phyloP scores from a whole-genome alignment of 2,329 filamentous ascomycete species.

The Grosmannia clavigera region DNA sequence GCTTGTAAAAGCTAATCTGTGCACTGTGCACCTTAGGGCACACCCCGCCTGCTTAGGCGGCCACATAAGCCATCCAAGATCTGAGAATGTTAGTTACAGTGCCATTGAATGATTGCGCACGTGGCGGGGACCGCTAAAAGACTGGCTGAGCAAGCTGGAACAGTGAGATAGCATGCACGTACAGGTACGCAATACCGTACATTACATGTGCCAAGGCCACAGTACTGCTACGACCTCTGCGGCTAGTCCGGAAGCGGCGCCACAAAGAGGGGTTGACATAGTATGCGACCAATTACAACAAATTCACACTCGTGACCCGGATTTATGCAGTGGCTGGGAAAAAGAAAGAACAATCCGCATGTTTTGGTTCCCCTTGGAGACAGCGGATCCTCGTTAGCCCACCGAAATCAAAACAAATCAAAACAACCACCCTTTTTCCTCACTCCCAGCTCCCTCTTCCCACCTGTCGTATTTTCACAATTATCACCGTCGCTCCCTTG shows the following conservation, averaged over 20 bases:
- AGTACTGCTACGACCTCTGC: background rate
- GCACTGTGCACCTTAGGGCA: slow-evolving; percentile 4
- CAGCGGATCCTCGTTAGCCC: slow-evolving; percentile 12
- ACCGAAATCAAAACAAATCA: slow-evolving; percentile 17
- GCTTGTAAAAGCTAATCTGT: background rate
- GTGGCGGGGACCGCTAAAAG: background rate
- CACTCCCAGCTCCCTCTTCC: background rate
- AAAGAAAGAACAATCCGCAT: background rate
- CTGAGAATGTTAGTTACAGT: background rate
- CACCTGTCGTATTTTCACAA: slow-evolving; percentile 1
- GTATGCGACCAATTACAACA: background rate
- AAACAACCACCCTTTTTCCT: slow-evolving; percentile 10
- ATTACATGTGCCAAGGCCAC: background rate
- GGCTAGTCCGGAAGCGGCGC: background rate
- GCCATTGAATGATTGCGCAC: background rate
- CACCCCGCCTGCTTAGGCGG: background rate
- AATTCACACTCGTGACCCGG: slow-evolving; percentile 1
- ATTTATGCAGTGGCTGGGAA: slow-evolving; percentile 6
- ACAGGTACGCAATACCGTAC: background rate
- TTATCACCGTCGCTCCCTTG: background rate
- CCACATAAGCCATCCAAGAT: background rate
- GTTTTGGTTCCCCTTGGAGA: slow-evolving; percentile 16
- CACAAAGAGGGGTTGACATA: background rate
- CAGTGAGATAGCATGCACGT: background rate
- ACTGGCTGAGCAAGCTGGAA: background rate